phyloP scores from a whole-genome alignment of 2,329 filamentous ascomycete genomes.

The Penicillium sp. region DNA sequence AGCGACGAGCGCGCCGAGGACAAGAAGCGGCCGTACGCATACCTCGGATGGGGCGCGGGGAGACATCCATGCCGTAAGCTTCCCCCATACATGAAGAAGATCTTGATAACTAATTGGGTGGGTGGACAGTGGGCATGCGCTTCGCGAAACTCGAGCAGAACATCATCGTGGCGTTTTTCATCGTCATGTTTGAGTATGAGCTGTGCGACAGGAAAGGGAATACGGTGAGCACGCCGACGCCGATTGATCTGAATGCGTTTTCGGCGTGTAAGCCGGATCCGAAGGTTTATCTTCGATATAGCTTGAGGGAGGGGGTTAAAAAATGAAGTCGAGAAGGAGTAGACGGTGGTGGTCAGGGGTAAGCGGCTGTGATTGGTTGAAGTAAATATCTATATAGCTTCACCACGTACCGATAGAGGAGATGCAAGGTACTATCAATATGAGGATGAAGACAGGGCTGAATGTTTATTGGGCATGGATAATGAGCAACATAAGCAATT shows the following conservation, averaged over 20 bases:
- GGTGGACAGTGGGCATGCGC: slow-evolving; percentile 3
- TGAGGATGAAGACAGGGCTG: too few species aligned
- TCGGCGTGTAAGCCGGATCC: neutral
- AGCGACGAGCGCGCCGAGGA: slow-evolving; percentile 1
- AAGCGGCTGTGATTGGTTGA: too few species aligned
- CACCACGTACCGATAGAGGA: too few species aligned
- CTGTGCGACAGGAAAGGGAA: neutral
- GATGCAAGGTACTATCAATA: too few species aligned
- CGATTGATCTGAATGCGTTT: neutral
- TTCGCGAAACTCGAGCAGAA: slow-evolving; percentile 10
- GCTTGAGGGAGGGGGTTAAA: neutral
- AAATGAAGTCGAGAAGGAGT: too few species aligned
- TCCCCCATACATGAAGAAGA: too few species aligned
- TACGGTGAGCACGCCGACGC: neutral
- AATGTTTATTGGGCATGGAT: too few species aligned
- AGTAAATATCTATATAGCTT: too few species aligned
- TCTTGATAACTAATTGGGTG: neutral
- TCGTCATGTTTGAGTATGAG: neutral
- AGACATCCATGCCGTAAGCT: slow-evolving; percentile 6
- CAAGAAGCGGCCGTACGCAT: slow-evolving; percentile 10
- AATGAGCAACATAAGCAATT: too few species aligned
- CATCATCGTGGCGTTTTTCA: slow-evolving; percentile 3
- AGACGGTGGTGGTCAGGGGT: too few species aligned
- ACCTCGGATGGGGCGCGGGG: slow-evolving; percentile 9
- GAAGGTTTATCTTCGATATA: neutral